Evolutionary conservation across 2,329 filamentous ascomycete genomes (phyloP).

Genomic region (Chaetomiaceae sp.): DNA sequence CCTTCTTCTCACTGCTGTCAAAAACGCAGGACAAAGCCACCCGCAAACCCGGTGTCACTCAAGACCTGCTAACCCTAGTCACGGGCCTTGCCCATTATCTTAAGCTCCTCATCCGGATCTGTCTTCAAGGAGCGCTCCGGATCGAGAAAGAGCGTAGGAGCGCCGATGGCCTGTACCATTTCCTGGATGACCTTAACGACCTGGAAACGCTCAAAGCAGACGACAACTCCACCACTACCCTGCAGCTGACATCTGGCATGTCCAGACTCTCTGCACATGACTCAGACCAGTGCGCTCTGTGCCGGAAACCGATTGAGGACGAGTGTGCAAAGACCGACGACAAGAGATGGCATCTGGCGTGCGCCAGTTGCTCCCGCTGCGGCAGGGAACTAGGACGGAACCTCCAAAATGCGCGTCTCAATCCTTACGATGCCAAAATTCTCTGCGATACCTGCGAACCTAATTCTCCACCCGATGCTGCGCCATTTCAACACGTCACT

Average conservation of each 20-base stretch:
- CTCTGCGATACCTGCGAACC: conserved; percentile 66
- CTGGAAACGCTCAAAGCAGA: conserved; percentile 73
- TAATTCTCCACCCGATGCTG: conserved; percentile 48
- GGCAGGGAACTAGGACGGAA: conserved; percentile 62
- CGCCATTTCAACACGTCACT: conserved; percentile 68
- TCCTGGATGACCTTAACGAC: conserved; percentile 77
- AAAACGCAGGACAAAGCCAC: conserved; percentile 91
- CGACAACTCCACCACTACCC: conserved; percentile 51
- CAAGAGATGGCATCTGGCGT: conserved; percentile 77
- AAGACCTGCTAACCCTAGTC: conserved; percentile 95
- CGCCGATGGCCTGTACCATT: conserved; percentile 71
- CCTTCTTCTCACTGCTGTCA: conserved; percentile 91
- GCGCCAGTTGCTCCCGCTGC: conserved; percentile 70
- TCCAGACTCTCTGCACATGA: conserved; percentile 66
- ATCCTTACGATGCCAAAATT: conserved; percentile 61
- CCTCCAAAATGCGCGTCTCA: conserved; percentile 67
- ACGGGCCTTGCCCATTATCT: conserved; percentile 96
- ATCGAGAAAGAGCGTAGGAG: conserved; percentile 79
- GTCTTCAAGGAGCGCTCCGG: conserved; percentile 86
- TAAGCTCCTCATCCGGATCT: conserved; percentile 95
- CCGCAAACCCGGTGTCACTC: conserved; percentile 88
- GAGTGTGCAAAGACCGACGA: conserved; percentile 76
- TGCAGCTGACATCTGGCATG: conserved; percentile 63
- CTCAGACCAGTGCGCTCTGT: conserved; percentile 79
- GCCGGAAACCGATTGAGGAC: conserved; percentile 86